phyloP scores from a whole-genome alignment of 1,284 basidiomycete genomes.

The Leccinum griseonigrum region DNA sequence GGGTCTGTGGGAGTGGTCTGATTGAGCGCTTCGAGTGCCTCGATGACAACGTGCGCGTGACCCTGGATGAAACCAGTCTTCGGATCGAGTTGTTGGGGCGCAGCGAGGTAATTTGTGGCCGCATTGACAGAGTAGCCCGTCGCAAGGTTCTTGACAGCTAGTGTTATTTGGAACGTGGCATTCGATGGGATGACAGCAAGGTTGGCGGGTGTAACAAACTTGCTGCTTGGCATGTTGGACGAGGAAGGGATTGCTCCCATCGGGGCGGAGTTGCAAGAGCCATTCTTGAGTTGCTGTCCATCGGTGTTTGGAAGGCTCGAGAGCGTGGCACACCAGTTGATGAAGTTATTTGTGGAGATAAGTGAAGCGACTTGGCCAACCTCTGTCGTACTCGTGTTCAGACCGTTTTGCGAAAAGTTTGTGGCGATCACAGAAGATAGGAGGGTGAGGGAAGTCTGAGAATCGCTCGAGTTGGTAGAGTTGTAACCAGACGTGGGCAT shows the following conservation, averaged over 20 bases:
- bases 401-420: conserved; percentile 47
- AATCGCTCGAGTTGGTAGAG: conserved; percentile 27
- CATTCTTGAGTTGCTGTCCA: conserved; percentile 42
- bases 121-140: conserved; percentile 58
- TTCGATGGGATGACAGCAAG: conserved; percentile 42
- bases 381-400: conserved; percentile 32
- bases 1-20: conserved; percentile 59
- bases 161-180: conserved; percentile 44
- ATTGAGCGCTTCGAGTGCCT: conserved; percentile 49
- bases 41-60: conserved; percentile 66
- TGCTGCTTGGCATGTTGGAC: conserved; percentile 47
- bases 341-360: conserved; percentile 52
- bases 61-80: conserved; percentile 51
- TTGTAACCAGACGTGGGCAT: background rate
- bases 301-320: conserved; percentile 38
- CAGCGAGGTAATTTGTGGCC: conserved; percentile 51
- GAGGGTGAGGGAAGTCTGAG: conserved; percentile 43
- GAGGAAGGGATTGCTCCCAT: conserved; percentile 46
- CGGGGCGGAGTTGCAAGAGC: conserved; percentile 56
- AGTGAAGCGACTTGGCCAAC: conserved; percentile 43
- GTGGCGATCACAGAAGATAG: conserved; percentile 44
- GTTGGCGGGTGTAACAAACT: conserved; percentile 49
- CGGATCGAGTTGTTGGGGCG: conserved; percentile 59
- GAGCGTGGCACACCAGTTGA: conserved; percentile 45
- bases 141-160: conserved; percentile 46